Evolutionary conservation across 345 rosid species (phyloP).

Genomic region (Eucalyptus paniculata): DNA sequence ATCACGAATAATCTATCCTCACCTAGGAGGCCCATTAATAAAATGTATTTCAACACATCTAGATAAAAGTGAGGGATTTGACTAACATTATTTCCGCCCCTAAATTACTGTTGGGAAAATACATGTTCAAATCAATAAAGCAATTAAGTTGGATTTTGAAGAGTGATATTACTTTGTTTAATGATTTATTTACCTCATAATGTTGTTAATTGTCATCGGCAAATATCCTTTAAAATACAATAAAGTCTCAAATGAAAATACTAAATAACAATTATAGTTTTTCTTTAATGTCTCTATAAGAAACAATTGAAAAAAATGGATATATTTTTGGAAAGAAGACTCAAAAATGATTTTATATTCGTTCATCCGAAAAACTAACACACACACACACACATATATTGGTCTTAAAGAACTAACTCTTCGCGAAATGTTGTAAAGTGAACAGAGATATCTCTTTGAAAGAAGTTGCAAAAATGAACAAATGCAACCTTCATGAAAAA

Average conservation of each 20-base stretch:
- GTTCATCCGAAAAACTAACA: fast-evolving
- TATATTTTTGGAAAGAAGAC: no score
- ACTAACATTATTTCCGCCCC: fast-evolving
- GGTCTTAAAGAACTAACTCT: no score
- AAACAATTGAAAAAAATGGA: fast-evolving
- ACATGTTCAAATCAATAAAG: fast-evolving
- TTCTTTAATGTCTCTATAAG: fast-evolving
- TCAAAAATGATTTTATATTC: fast-evolving
- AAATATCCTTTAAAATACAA: fast-evolving
- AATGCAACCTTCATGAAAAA: no score
- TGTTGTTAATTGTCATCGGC: fast-evolving
- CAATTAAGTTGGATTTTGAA: fast-evolving
- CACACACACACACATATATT: no score
- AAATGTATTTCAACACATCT: no score
- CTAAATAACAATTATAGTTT: fast-evolving
- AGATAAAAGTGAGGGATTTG: no score
- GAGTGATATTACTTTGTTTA: fast-evolving
- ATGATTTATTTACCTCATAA: fast-evolving
- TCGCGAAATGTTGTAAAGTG: fast-evolving
- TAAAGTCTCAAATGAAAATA: fast-evolving
- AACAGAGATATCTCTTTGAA: no score
- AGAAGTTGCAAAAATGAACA: no score
- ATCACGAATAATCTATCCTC: fast-evolving
- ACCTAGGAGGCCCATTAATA: fast-evolving
- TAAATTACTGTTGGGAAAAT: no score